Evolutionary conservation across 2,329 filamentous ascomycete species (phyloP).

Genomic region (Alternaria sp.): DNA sequence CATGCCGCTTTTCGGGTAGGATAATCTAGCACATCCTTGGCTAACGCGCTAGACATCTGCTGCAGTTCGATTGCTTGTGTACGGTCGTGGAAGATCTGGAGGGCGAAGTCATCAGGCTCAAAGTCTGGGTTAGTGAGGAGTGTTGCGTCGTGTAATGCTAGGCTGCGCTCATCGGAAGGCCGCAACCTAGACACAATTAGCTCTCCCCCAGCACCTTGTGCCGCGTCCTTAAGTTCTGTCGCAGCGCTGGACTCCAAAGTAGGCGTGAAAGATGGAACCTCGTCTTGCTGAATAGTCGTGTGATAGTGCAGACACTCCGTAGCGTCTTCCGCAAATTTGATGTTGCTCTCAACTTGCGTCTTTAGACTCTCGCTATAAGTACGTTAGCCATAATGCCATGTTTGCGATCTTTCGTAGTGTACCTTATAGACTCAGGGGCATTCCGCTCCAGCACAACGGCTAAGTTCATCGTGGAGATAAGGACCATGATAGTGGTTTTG

Average conservation of each 20-base stretch:
- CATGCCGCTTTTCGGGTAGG: no score
- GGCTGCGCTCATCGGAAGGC: no score
- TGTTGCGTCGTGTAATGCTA: no score
- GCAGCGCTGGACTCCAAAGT: neutral
- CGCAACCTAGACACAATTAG: no score
- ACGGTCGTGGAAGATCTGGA: no score
- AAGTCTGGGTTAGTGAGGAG: no score
- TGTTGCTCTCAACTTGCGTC: neutral
- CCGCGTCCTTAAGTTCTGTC: neutral
- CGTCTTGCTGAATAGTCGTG: neutral
- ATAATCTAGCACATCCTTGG: no score
- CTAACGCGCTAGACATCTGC: no score
- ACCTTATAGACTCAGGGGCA: neutral
- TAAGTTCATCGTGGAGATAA: neutral
- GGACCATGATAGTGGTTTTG: neutral
- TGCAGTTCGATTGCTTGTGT: no score
- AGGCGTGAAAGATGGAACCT: neutral
- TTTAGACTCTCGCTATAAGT: neutral
- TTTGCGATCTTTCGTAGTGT: neutral
- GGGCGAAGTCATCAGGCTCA: no score
- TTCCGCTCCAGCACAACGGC: neutral
- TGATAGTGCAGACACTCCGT: neutral
- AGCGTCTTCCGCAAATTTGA: neutral
- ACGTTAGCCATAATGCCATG: neutral
- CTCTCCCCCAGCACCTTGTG: no score